Base-by-base conservation (phyloP, 441 rosid genomes). In the Adansonia rubrostipa region DNA sequence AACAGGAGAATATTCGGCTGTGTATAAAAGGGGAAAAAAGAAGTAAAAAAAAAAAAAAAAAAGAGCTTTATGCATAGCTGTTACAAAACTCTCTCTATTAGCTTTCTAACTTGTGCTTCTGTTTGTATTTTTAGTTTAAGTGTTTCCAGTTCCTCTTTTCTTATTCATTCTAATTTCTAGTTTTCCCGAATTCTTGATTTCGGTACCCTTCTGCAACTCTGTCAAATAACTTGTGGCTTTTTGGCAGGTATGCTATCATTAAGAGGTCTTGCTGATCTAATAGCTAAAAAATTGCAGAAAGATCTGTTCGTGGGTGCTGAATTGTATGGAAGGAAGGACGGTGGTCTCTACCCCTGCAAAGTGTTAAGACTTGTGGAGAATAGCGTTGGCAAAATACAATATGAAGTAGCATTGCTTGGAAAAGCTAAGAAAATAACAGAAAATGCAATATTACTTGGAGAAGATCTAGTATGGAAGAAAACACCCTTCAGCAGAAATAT, bases 341-440 rank as follows among this genome's bases (percentile, higher is more conserved):
- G 77, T 42, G 84, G 70, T 81, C 73, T 86, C 61, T 86, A 75
- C 80, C 89, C 88, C 20, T 96, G 99, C 89, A 93, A 83, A 87
- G 82, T 97, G 75, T 81, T 90, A 81, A 85, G 85, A 76, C 73
- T 89, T 80, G 57, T 89, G 73, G 84, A 80, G 66, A 88, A 86
- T 24, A 84, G 65, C 71, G 82, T 78, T 80, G 81, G 58, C 51
- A 84, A 85, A 77, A 83, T 73, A 58, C 88, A 80, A 62, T 94
- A 88, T 79, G 92, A 91, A 87, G 87, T 96, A 56, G 90, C 82
- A 56, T 92, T 96, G 97, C 86, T 94, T 80, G 94, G 89, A 76
- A 86, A 82, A 85, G 86, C 88, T 65, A 87, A 84, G 81, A 86
- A 90, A 83, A 84, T 82, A 82, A 45, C 28, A 48, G 97, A 84